Percentiles rank a stretch among this genome's conserved stretches.
phyloP scores from a whole-genome alignment of 2,329 filamentous ascomycete genomes.

The Cercospora canescens region DNA sequence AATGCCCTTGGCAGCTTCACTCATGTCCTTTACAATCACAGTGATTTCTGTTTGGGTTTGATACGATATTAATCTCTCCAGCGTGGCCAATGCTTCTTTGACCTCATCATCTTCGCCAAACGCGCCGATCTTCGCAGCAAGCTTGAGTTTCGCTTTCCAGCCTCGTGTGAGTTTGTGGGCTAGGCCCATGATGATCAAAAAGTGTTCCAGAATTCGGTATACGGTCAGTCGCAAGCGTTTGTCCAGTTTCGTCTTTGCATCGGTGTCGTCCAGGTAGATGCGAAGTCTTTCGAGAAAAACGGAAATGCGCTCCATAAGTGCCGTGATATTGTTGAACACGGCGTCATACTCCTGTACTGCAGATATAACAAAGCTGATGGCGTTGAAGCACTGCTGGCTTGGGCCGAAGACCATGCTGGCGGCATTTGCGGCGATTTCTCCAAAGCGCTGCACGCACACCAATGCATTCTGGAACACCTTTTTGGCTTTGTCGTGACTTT shows the following conservation, averaged over 20 bases:
- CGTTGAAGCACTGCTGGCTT: conserved; percentile 15
- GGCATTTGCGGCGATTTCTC: conserved; percentile 1
- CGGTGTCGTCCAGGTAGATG: conserved; percentile 2
- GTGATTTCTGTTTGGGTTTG: conserved; percentile 4
- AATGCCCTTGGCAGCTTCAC: conserved; percentile 7
- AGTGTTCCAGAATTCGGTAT: conserved; percentile 13
- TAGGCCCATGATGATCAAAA: conserved; percentile 6
- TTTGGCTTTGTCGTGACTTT: conserved; percentile 5
- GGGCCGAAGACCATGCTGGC: conserved; percentile 9
- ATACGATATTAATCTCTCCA: conserved; percentile 4
- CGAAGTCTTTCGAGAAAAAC: conserved; percentile 10
- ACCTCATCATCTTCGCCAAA: conserved; percentile 11
- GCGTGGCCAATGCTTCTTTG: conserved; percentile 4
- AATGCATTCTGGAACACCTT: conserved; percentile 5
- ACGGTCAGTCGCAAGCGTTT: not conserved
- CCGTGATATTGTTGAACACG: conserved; percentile 13
- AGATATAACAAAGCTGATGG: conserved; percentile 13
- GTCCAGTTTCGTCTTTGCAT: conserved; percentile 1
- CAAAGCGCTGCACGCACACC: conserved; percentile 6
- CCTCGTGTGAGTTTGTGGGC: conserved; percentile 6
- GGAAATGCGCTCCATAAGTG: conserved; percentile 3
- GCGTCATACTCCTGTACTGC: conserved; percentile 16
- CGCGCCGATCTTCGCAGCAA: conserved; percentile 8
- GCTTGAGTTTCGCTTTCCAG: conserved; percentile 7
- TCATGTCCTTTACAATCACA: not conserved